Percentiles rank a stretch among this genome's conserved stretches.
These are phyloP conservation scores for Podospora pseudoanserina DNA, from an alignment of 495 filamentous ascomycete species.

Conservation along the genomic window DNA sequence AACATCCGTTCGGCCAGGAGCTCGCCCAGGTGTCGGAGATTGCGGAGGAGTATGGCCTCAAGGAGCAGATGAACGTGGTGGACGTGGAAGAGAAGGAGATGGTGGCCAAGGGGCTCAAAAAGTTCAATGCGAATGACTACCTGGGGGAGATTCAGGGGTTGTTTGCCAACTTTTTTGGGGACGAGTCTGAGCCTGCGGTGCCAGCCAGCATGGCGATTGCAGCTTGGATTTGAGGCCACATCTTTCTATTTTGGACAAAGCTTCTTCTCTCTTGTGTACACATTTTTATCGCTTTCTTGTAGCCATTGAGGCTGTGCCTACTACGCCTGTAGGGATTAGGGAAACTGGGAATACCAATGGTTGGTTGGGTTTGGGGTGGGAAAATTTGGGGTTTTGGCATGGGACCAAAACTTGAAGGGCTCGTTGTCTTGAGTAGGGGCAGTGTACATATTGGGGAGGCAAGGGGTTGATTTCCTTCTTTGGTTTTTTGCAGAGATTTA, in stretches of 20 bases:
- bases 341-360: not conserved
- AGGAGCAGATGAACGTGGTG: slow-evolving; percentile 57
- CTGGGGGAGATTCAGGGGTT: slow-evolving; percentile 72
- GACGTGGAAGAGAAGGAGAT: slow-evolving; percentile 70
- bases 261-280: slow-evolving; percentile 12
- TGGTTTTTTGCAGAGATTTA: not conserved
- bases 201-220: slow-evolving; percentile 10
- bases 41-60: slow-evolving; percentile 77
- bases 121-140: slow-evolving; percentile 80
- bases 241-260: not conserved
- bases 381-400: not conserved
- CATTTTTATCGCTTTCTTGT: slow-evolving; percentile 13
- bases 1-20: slow-evolving; percentile 66
- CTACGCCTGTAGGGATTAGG: not conserved
- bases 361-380: not conserved
- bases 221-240: slow-evolving; percentile 21
- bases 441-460: not conserved
- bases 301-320: not conserved
- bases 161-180: slow-evolving; percentile 45
- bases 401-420: not conserved
- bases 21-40: slow-evolving; percentile 73
- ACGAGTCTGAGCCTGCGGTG: slow-evolving; percentile 4
- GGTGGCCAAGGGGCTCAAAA: slow-evolving; percentile 61
- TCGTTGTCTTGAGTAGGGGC: not conserved
- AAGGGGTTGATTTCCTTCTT: not conserved